Evolutionary conservation across 1,284 basidiomycete genomes (phyloP), one percentile per base, ranked within the genome.

Genomic region (Boletus mariae): DNA sequence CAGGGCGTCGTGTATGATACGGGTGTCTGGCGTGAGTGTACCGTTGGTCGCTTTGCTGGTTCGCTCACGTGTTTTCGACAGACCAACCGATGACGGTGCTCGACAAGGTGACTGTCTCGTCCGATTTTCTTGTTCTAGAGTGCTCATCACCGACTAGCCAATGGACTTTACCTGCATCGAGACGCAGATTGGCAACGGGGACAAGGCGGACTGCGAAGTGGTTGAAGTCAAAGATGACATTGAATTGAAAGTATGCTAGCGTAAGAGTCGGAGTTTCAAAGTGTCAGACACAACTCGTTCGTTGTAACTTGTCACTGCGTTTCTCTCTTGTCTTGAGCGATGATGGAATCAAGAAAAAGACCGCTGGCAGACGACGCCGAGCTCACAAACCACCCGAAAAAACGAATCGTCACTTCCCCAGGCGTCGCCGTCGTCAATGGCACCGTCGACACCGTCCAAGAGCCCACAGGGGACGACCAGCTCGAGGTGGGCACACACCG

Each of bases 1-100:
- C 94, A 98, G 68, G 93, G 93, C 0, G 83, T 98, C 45, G 81
- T 88, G 23, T 97, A 95, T 68, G 75, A 85, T 57, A 80, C 78
- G 4, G 91, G 83, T 10, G 75, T 92, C 47, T 98, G 94, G 94
- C 94, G 93, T 92, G 61, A 80, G 89, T 83, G 35, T 45, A 49
- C 49, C 28, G 15, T 42, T 38, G 2, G 7, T 44, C 31, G 23
- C 28, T n/a, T 23, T 1, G 38, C 13, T 26, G 7, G 32, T 29
- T 43, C 28, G 31, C 51, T 60, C 23, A 58, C 37, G n/a, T 6
- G 13, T 47, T 45, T n/a, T 29, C 23, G 45, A 40, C 62, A 92
- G 90, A 94, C 72, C 88, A 92, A 75, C 89, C 90, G 2, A 86
- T 93, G 83, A 84, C 90, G 38, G 86, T 88, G 8, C 71, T 94